These are phyloP conservation scores for Pezicula radicicola DNA, from an alignment of 2,329 filamentous ascomycete genomes.

Conservation along the genomic window DNA sequence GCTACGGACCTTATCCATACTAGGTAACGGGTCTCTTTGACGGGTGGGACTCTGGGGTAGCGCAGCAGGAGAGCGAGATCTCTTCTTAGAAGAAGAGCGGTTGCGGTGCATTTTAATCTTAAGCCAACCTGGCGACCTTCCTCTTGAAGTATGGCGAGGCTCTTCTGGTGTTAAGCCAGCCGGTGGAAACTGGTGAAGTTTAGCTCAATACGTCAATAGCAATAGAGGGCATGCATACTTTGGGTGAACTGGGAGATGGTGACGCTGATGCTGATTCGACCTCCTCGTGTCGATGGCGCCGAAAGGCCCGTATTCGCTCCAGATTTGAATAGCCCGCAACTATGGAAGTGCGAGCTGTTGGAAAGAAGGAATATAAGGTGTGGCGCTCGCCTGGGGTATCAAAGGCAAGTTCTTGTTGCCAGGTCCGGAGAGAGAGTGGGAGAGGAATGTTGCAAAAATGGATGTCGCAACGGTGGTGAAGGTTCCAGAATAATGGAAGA, in stretches of 20 bases:
- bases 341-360: slow-evolving; percentile 9
- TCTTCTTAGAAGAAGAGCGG: slow-evolving; percentile 19
- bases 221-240: not conserved
- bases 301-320: slow-evolving; percentile 27
- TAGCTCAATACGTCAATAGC: not conserved
- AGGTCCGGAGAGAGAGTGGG: not conserved
- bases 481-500: no score
- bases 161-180: slow-evolving; percentile 4
- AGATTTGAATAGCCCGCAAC: slow-evolving; percentile 17
- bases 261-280: slow-evolving; percentile 11
- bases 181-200: not conserved
- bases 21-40: slow-evolving; percentile 6
- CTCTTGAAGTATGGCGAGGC: slow-evolving; percentile 9
- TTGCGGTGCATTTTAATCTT: slow-evolving; percentile 22
- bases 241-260: not conserved
- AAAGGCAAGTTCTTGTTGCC: not conserved
- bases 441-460: not conserved
- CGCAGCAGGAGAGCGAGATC: slow-evolving; percentile 18
- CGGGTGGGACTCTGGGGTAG: slow-evolving; percentile 5
- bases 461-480: no score
- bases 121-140: slow-evolving; percentile 24
- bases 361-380: not conserved
- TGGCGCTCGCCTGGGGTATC: slow-evolving; percentile 6
- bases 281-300: slow-evolving; percentile 22
- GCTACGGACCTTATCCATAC: not conserved